Evolutionary conservation across 306 rosid species (phyloP), one percentile per base, ranked within the genome.

Genomic region (Medicago arabica): DNA sequence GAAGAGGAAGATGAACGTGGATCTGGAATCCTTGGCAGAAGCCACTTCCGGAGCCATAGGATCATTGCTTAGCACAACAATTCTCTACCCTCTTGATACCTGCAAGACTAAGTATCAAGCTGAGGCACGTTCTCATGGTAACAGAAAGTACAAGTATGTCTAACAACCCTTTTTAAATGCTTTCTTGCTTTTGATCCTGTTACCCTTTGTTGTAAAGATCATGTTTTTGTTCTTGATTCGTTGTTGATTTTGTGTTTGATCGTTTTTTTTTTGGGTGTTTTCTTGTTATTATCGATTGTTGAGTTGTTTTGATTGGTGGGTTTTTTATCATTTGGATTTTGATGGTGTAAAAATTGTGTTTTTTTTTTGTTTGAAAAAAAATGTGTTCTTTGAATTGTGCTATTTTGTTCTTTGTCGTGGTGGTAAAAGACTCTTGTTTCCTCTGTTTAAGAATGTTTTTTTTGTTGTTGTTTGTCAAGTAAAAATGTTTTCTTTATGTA

Each of bases 1-100:
- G 75, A 60, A 49, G 67, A 54, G 7, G 66, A 69, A 65, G 74
- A 89, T 88, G 97, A 85, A 82, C 60, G 68, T 87, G 87, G 98
- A 96, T 90, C 92, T 96, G 71, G 94, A 96, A 83, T 96, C 99
- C 0, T 69, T 96, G 69, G 91, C 99, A 2, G 99, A 96, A 86
- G 99, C 99, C 8, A 92, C 99, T 50, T 96, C 99, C 2, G 99
- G 99, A 5, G 99, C 99, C 77, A 82, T 96, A 54, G 99, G 99
- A 81, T 96, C 99, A 68, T 80, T 96, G 12, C 14, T 92, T 21
- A 96, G 99, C 89, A 92, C 97, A 71, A 90, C 98, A 80, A 79
- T 96, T 74, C 83, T 96, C 69, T 96, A 96, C 85, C 99, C 99
- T 0, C 96, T 96, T 13, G 99, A 96, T 73, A 96, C 97, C 55